These are phyloP conservation scores for Trichoderma orchidacearum DNA, from an alignment of 495 filamentous ascomycete genomes.

Conservation along the genomic window DNA sequence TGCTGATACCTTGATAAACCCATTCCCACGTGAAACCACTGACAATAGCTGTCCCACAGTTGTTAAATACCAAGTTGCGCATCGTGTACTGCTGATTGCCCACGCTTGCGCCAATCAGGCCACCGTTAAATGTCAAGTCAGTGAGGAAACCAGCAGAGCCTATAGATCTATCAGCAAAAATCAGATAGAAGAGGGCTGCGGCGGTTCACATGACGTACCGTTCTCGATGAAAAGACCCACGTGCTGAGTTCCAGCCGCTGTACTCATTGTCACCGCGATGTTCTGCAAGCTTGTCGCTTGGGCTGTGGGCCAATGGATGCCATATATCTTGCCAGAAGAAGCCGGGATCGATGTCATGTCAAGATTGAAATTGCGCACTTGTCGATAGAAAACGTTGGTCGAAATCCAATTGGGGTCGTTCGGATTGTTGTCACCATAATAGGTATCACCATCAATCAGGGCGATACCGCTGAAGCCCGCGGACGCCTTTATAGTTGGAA, in stretches of 20 bases:
- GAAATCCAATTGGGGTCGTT: slow-evolving; percentile 17
- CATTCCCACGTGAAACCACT: slow-evolving; percentile 38
- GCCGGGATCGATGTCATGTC: slow-evolving; percentile 49
- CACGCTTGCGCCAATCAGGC: slow-evolving; percentile 43
- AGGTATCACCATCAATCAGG: slow-evolving; percentile 46
- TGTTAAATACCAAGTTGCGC: slow-evolving; percentile 51
- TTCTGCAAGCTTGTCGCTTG: slow-evolving; percentile 67
- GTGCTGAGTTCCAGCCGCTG: slow-evolving; percentile 44
- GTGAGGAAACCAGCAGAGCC: slow-evolving; percentile 59
- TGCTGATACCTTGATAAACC: slow-evolving; percentile 56
- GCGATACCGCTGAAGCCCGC: slow-evolving; percentile 41
- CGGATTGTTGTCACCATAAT: slow-evolving; percentile 10
- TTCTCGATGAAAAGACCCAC: slow-evolving; percentile 63
- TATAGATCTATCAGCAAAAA: background rate
- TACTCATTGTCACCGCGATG: slow-evolving; percentile 51
- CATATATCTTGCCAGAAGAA: slow-evolving; percentile 34
- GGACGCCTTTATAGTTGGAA: slow-evolving; percentile 52
- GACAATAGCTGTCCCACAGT: slow-evolving; percentile 38
- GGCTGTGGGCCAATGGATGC: slow-evolving; percentile 68
- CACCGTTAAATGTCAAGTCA: slow-evolving; percentile 63
- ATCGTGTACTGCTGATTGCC: slow-evolving; percentile 78
- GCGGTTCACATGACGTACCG: slow-evolving; percentile 10
- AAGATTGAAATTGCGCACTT: slow-evolving; percentile 60
- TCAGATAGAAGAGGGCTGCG: background rate
- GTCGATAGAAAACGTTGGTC: slow-evolving; percentile 66